phyloP scores from a whole-genome alignment of 2,329 filamentous ascomycete species.

The Mariannaea elegans region DNA sequence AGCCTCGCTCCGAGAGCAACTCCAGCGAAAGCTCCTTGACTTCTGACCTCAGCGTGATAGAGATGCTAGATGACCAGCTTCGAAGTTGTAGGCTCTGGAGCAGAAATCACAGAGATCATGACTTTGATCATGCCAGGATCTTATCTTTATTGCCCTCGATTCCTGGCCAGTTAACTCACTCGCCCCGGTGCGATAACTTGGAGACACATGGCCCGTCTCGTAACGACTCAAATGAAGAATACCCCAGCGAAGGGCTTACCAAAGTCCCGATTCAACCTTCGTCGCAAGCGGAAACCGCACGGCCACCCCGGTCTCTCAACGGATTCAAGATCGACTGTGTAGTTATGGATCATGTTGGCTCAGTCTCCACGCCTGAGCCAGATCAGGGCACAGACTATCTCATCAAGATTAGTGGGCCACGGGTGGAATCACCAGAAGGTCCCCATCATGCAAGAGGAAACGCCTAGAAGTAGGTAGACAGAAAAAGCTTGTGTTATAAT shows the following conservation, averaged over 20 bases:
- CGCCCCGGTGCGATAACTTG: conserved; percentile 38
- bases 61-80: conserved; percentile 41
- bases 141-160: not conserved
- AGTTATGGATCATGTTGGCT: conserved; percentile 8
- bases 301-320: not conserved
- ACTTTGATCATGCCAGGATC: conserved; percentile 17
- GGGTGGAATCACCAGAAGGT: not conserved
- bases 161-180: conserved; percentile 34
- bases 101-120: conserved; percentile 1
- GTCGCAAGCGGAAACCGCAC: not conserved
- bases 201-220: conserved; percentile 6
- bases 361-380: conserved; percentile 5
- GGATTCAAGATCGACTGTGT: conserved; percentile 14
- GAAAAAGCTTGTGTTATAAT: not conserved
- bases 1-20: conserved; percentile 17
- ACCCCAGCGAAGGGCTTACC: not conserved
- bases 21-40: conserved; percentile 18
- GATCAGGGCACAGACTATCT: conserved; percentile 7
- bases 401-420: conserved; percentile 7
- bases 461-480: not conserved
- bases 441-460: not conserved
- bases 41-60: conserved; percentile 35
- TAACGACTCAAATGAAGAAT: not conserved
- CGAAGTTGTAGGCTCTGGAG: conserved; percentile 23
- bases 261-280: not conserved